Base-by-base conservation (phyloP, 2,329 filamentous ascomycete species). In the Paraphaeosphaeria minitans region DNA sequence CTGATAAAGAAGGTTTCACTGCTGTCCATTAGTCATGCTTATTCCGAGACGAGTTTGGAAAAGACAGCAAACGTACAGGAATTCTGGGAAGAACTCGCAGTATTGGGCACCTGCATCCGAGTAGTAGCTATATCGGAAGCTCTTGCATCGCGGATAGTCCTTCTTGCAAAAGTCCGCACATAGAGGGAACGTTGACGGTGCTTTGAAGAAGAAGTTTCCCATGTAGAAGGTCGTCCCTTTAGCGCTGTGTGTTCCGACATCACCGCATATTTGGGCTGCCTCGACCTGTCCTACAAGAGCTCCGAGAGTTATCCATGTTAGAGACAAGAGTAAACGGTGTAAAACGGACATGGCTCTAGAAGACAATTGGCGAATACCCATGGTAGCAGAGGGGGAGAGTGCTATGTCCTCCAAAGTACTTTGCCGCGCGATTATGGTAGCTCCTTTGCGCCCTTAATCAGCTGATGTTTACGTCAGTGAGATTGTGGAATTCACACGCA, bases 131-230 rank as follows among this genome's bases (percentile, higher is more conserved):
- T 70, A 68, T 4, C 66, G 62, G 45, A 70, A 70, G 14, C 49
- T 56, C 27, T 59, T 53, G 37, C 67, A 71, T 13, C 37, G 55
- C 6, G 46, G 37, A 27, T 48, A 31, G 31, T 66, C 61, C 22
- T 60, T 60, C 47, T 64, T 63, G 51, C 66, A 70, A 27, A 60
- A 70, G 19, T 60, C 56, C 4, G 62, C 66, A 46, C 67, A 71
- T 5, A 71, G 51, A 2, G 57, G 56, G 27, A 68, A 67, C 2
- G 56, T 60, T 4, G 62, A 50, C 9, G 58, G 60, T 3, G 65
- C 62, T 29, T 60, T 63, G 57, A 62, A 70, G 49, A 68, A 67
- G 58, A 68, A 68, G 27, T 69, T 68, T 5, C 65, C 64, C 66
- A 69, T 69, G 27, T 66, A 71, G 24, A 56, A 66, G 1, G 55